Percentiles rank a stretch among this genome's conserved stretches.
phyloP scores from a whole-genome alignment of 176 grass and related monocot genomes.

The Tillandsia leiboldiana region DNA sequence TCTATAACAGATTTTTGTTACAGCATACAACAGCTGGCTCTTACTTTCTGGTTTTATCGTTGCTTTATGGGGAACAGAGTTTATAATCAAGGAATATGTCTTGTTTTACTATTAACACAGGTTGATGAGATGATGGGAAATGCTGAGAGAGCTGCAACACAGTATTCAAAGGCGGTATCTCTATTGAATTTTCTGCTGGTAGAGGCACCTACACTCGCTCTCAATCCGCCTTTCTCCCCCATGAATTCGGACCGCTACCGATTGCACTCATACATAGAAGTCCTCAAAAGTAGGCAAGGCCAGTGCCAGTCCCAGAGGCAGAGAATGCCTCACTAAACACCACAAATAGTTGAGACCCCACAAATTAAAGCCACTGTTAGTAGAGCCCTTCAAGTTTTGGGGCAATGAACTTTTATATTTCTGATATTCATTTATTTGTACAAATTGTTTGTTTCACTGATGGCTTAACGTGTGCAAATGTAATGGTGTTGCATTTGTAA shows the following conservation, averaged over 20 bases:
- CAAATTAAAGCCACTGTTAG: not conserved
- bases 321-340: slow-evolving; percentile 7
- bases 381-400: not conserved
- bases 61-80: not conserved
- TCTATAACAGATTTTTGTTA: not conserved
- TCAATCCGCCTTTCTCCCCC: slow-evolving; percentile 65
- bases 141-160: slow-evolving; percentile 29
- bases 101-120: slow-evolving; percentile 22
- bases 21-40: too few species aligned
- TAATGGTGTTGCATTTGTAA: not conserved
- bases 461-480: not conserved
- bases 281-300: slow-evolving; percentile 54
- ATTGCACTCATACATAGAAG: slow-evolving; percentile 67
- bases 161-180: slow-evolving; percentile 59
- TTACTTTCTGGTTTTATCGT: not conserved
- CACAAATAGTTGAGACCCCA: not conserved
- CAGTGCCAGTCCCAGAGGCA: slow-evolving; percentile 38
- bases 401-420: not conserved
- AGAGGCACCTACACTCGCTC: slow-evolving; percentile 54
- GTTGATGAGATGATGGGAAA: slow-evolving; percentile 88
- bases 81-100: not conserved
- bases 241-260: slow-evolving; percentile 61
- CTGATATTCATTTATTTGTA: slow-evolving; percentile 33
- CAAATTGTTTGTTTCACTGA: slow-evolving; percentile 10
- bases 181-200: slow-evolving; percentile 74